phyloP scores from a whole-genome alignment of 2,329 filamentous ascomycete genomes.

The Colletotrichum incanum region DNA sequence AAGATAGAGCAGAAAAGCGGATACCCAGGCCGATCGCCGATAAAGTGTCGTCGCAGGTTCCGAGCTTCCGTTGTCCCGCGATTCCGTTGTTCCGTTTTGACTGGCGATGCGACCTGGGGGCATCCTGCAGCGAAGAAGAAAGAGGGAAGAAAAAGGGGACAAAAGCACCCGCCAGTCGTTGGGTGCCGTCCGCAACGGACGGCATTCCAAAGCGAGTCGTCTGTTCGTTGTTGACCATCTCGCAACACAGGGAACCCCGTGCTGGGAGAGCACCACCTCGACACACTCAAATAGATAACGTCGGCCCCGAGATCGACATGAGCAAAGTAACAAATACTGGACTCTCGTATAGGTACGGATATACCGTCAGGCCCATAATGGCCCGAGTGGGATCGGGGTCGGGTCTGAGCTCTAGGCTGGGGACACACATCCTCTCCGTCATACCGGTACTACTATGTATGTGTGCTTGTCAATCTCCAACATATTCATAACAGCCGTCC shows the following conservation, averaged over 20 bases:
- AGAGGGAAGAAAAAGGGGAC: no score
- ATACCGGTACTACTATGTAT: background rate
- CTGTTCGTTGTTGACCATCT: background rate
- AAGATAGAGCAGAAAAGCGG: background rate
- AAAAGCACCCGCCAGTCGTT: background rate
- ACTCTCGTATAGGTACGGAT: background rate
- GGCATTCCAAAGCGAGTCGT: background rate
- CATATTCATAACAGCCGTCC: background rate
- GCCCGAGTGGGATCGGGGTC: background rate
- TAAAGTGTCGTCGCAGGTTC: slow-evolving; percentile 10
- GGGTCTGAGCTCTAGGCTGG: background rate
- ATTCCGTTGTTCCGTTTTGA: background rate
- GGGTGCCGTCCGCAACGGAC: background rate
- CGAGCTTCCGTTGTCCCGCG: background rate
- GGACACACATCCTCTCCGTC: background rate
- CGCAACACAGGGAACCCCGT: background rate
- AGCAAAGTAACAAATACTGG: background rate
- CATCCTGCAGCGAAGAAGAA: no score
- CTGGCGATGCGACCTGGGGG: background rate
- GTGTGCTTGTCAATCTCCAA: background rate
- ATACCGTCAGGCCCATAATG: background rate
- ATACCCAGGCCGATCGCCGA: slow-evolving; percentile 21
- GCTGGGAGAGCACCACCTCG: background rate
- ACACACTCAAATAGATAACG: background rate
- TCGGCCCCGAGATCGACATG: background rate